Conservation (phyloP, 345 rosid genomes). For the Brassica juncea region DNA sequence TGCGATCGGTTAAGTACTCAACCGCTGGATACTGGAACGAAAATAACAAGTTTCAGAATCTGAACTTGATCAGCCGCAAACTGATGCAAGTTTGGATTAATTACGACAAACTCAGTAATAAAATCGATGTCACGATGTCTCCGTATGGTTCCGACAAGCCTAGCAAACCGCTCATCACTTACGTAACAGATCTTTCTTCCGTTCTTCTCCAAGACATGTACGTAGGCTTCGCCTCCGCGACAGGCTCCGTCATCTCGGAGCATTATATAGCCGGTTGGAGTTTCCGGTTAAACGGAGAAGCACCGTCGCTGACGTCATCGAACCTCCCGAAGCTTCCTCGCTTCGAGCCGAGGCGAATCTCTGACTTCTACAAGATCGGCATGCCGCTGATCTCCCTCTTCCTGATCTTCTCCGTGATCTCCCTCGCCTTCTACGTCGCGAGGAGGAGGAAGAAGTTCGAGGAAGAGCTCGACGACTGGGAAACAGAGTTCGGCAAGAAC, state of each 20-base stretch:
- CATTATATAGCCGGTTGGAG: conserved; percentile 89
- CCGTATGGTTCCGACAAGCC: conserved; percentile 61
- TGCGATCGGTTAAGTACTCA: conserved; percentile 53
- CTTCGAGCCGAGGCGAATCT: conserved; percentile 26
- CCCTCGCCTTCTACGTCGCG: conserved; percentile 24
- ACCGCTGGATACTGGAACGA: conserved; percentile 54
- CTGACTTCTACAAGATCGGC: conserved; percentile 38
- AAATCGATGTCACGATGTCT: conserved; percentile 64
- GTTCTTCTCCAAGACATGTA: conserved; percentile 62
- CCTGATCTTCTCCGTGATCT: conserved; percentile 25
- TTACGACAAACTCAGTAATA: conserved; percentile 52
- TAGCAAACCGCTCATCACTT: conserved; percentile 58
- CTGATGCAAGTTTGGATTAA: conserved; percentile 74
- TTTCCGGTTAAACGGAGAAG: conserved; percentile 61
- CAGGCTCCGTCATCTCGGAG: conserved; percentile 77
- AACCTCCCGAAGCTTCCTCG: conserved; percentile 63
- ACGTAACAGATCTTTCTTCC: conserved; percentile 57
- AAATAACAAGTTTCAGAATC: conserved; percentile 35
- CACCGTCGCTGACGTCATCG: conserved; percentile 54
- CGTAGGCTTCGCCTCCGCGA: conserved; percentile 87
- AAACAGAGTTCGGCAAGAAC: conserved; percentile 60
- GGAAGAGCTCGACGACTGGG: conserved; percentile 81
- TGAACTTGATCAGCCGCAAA: conserved; percentile 60
- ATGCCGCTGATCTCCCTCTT: conserved; percentile 34
- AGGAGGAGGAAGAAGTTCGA: conserved; percentile 49